Conservation (phyloP, 306 rosid genomes). For the Arachis stenosperma region DNA sequence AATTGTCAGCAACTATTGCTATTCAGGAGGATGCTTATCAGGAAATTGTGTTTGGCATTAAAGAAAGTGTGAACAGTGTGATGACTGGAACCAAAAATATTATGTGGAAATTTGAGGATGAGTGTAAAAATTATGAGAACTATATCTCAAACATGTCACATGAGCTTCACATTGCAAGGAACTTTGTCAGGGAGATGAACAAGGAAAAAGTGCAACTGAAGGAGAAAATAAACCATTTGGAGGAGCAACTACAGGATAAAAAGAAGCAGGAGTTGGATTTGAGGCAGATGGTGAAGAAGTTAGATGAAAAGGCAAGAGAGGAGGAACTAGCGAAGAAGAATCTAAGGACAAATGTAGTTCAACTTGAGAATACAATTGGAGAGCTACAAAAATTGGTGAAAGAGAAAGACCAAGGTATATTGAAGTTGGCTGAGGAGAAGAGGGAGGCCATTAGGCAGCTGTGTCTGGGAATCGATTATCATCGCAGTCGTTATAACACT, state of each 20-base stretch:
- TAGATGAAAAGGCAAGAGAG: conserved; percentile 57
- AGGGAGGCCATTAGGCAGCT: conserved; percentile 92
- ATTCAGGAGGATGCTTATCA: conserved; percentile 58
- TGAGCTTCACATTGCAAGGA: conserved; percentile 64
- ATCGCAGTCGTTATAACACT: conserved; percentile 69
- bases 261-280: conserved; percentile 49
- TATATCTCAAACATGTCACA: conserved; percentile 48
- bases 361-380: conserved; percentile 63
- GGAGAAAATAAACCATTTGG: conserved; percentile 47
- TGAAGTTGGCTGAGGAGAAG: conserved; percentile 83
- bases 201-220: conserved; percentile 51
- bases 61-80: conserved; percentile 44
- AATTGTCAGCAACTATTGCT: conserved; percentile 56
- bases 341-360: conserved; percentile 54
- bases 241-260: conserved; percentile 51
- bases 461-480: conserved; percentile 89
- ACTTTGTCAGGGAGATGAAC: conserved; percentile 49
- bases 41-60: conserved; percentile 47
- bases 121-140: conserved; percentile 44
- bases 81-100: conserved; percentile 56
- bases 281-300: conserved; percentile 50
- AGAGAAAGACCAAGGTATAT: conserved; percentile 66
- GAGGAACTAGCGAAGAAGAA: conserved; percentile 64
- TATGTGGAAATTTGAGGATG: conserved; percentile 48
- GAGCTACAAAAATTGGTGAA: conserved; percentile 72